phyloP scores from a whole-genome alignment of 345 rosid species.

The Linum lewisii region DNA sequence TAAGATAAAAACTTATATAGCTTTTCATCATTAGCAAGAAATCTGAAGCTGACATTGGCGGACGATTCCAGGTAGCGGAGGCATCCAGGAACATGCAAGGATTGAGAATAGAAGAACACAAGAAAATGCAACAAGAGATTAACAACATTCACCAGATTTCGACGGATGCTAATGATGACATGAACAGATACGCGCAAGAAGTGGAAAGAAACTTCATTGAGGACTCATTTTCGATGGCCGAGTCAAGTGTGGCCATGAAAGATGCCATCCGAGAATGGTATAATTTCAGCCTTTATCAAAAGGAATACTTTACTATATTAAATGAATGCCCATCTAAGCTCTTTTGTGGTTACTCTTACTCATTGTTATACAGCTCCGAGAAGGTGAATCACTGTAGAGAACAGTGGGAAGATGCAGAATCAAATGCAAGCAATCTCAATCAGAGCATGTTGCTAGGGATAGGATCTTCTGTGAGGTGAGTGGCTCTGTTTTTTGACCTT shows the following conservation, averaged over 20 bases:
- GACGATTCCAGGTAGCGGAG: constrained; percentile 41
- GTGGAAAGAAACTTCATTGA: constrained; percentile 39
- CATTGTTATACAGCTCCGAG: constrained; percentile 40
- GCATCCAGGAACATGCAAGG: constrained; percentile 45
- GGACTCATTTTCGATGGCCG: constrained; percentile 52
- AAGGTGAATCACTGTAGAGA: constrained; percentile 33
- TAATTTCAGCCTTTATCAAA: neutral
- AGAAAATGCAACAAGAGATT: constrained; percentile 46
- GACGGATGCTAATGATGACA: constrained; percentile 35
- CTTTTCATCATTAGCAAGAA: neutral
- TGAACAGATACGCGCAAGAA: constrained; percentile 36
- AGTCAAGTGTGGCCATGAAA: constrained; percentile 44
- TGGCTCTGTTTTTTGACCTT: neutral
- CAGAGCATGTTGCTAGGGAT: constrained; percentile 25
- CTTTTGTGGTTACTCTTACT: neutral
- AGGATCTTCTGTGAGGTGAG: constrained; percentile 31
- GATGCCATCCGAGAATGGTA: constrained; percentile 59
- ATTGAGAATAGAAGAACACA: constrained; percentile 31
- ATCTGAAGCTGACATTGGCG: constrained; percentile 10
- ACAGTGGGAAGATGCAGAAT: constrained; percentile 48
- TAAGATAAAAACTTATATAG: constrained; percentile 16
- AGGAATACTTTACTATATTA: neutral
- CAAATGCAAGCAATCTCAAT: constrained; percentile 23
- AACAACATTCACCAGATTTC: constrained; percentile 52
- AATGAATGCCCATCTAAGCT: neutral